phyloP scores from a whole-genome alignment of 2,329 filamentous ascomycete genomes.

The Leptographium flavum region DNA sequence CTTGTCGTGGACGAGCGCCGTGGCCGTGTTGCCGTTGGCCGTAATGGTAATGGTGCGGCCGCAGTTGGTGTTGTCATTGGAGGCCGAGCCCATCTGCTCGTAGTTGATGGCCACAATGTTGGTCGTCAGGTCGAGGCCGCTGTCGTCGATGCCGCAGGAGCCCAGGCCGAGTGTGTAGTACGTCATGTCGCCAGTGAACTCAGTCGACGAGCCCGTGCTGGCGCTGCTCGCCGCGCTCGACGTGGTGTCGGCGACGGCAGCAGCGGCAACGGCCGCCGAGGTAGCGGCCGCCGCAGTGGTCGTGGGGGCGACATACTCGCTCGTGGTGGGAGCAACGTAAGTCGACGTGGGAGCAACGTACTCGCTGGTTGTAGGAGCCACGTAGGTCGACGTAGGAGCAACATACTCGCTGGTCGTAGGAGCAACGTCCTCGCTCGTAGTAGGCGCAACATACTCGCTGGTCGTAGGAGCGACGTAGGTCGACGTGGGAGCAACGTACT shows the following conservation, averaged over 20 bases:
- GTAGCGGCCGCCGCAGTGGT: neutral
- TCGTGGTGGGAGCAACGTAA: constrained; percentile 2
- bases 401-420: neutral
- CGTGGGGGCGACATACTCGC: neutral
- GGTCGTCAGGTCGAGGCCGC: constrained; percentile 36
- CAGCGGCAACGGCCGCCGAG: neutral
- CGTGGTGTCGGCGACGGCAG: constrained; percentile 10
- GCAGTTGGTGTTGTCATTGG: constrained; percentile 59
- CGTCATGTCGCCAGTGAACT: constrained; percentile 50
- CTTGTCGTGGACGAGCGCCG: constrained; percentile 55
- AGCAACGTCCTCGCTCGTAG: neutral
- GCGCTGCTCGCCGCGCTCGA: constrained; percentile 11
- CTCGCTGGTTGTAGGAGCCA: neutral
- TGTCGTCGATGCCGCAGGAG: constrained; percentile 51
- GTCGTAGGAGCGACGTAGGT: neutral
- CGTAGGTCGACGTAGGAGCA: constrained; percentile 1
- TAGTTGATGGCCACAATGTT: constrained; percentile 57
- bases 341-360: neutral
- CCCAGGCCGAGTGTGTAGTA: constrained; percentile 59
- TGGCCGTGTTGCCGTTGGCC: constrained; percentile 36
- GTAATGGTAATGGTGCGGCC: constrained; percentile 52
- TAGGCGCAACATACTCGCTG: neutral
- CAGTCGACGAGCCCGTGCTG: constrained; percentile 12
- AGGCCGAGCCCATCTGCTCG: constrained; percentile 45
- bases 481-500: neutral